Evolutionary conservation across 768 basidiomycete genomes (phyloP).

Genomic region (Serpula lacrymans): DNA sequence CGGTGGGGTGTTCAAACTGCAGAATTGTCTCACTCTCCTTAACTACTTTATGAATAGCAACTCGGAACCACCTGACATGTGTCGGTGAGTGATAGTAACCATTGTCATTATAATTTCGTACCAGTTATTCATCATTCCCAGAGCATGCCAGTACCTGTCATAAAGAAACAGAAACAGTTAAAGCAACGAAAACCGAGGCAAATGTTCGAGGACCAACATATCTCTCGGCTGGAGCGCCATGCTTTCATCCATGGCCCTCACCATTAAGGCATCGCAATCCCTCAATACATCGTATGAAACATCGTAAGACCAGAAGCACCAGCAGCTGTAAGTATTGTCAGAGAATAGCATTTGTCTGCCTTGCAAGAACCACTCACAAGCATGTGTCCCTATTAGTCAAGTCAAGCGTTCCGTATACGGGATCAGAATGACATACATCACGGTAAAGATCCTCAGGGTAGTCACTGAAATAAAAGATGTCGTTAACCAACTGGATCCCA

Average conservation of each 20-base stretch:
- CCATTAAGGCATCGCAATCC: slow-evolving; percentile 36
- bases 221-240: slow-evolving; percentile 48
- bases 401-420: slow-evolving; percentile 48
- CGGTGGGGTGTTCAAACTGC: slow-evolving; percentile 57
- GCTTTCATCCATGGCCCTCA: slow-evolving; percentile 55
- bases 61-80: slow-evolving; percentile 57
- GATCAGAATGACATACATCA: slow-evolving; percentile 28
- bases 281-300: slow-evolving; percentile 33
- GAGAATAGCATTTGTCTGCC: background rate
- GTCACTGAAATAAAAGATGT: slow-evolving; percentile 13
- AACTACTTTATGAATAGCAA: slow-evolving; percentile 40
- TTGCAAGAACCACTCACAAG: slow-evolving; percentile 29
- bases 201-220: slow-evolving; percentile 35
- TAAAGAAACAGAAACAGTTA: too few relatives aligned
- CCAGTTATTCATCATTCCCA: slow-evolving; percentile 59
- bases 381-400: slow-evolving; percentile 45
- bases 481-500: background rate
- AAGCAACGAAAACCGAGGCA: too few relatives aligned
- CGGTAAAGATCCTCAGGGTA: slow-evolving; percentile 55
- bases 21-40: slow-evolving; percentile 25
- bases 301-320: slow-evolving; percentile 55
- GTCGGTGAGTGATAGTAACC: too few relatives aligned
- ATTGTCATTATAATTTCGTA: slow-evolving; percentile 10
- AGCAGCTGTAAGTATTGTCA: slow-evolving; percentile 35
- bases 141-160: slow-evolving; percentile 45